Percentiles rank a stretch among this genome's conserved stretches.
phyloP scores from a whole-genome alignment of 257 asterid genomes.

The Solanum pimpinellifolium region DNA sequence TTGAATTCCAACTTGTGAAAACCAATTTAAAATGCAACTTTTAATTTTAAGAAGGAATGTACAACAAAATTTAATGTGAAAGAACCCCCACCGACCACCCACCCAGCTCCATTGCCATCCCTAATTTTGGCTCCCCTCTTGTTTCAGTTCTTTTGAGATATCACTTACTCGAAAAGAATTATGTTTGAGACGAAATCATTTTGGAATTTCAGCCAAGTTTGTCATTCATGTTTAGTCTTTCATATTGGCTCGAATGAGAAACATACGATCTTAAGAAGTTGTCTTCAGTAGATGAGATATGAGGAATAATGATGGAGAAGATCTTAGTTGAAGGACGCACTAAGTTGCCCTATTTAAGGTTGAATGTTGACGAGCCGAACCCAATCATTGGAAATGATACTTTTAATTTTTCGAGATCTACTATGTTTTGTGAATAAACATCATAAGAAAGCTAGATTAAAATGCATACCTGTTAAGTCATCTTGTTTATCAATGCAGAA shows the following conservation, averaged over 20 bases:
- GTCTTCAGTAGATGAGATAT: background rate
- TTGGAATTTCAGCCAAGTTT: background rate
- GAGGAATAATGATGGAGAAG: slow-evolving; percentile 7
- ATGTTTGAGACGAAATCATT: no score
- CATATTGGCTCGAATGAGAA: background rate
- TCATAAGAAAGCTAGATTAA: background rate
- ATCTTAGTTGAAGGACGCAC: background rate
- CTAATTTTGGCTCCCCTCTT: no score
- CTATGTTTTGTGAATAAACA: background rate
- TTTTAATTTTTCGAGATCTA: background rate
- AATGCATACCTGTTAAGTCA: background rate
- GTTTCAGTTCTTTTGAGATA: no score
- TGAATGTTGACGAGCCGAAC: background rate
- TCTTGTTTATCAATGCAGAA: background rate
- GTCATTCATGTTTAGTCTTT: slow-evolving; percentile 2
- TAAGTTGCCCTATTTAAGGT: background rate
- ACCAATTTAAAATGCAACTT: no score
- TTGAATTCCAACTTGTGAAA: no score
- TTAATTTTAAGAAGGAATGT: no score
- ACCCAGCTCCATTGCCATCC: background rate
- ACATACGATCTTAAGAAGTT: background rate
- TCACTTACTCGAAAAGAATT: no score
- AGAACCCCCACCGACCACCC: background rate
- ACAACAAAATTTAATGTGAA: no score
- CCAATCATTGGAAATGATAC: background rate